Evolutionary conservation across 2,329 filamentous ascomycete genomes (phyloP).

Genomic region (Aspergillus cejpii): DNA sequence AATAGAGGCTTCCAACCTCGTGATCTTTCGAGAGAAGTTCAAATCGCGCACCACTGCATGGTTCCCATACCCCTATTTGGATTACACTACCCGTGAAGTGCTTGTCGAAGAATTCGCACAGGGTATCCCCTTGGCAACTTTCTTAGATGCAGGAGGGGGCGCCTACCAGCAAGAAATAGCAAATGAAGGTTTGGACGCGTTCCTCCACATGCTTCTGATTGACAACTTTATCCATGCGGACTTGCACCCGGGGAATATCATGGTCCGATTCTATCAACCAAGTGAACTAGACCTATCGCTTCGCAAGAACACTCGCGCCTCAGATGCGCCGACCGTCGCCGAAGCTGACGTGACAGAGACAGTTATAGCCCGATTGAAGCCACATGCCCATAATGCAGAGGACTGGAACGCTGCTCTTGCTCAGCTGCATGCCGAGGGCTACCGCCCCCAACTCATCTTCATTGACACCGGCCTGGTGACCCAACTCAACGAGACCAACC

Average conservation of each 20-base stretch:
- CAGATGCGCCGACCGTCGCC: slow-evolving; percentile 42
- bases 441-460: slow-evolving; percentile 89
- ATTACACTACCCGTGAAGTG: slow-evolving; percentile 87
- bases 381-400: slow-evolving; percentile 59
- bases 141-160: slow-evolving; percentile 84
- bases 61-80: slow-evolving; percentile 90
- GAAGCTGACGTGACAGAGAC: slow-evolving; percentile 76
- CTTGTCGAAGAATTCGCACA: slow-evolving; percentile 93
- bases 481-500: slow-evolving; percentile 79
- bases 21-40: slow-evolving; percentile 84
- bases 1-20: slow-evolving; percentile 85
- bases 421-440: slow-evolving; percentile 78
- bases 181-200: slow-evolving; percentile 89
- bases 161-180: slow-evolving; percentile 92
- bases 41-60: slow-evolving; percentile 83
- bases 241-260: slow-evolving; percentile 94
- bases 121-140: slow-evolving; percentile 83
- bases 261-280: slow-evolving; percentile 95
- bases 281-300: slow-evolving; percentile 61
- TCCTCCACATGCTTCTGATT: slow-evolving; percentile 90
- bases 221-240: slow-evolving; percentile 98
- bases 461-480: slow-evolving; percentile 96
- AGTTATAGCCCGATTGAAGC: slow-evolving; percentile 71
- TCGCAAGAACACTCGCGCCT: slow-evolving; percentile 38
- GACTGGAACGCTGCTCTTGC: slow-evolving; percentile 69